Conservation (phyloP, 148 eudicot genomes). For the Pouteria glomerata region DNA sequence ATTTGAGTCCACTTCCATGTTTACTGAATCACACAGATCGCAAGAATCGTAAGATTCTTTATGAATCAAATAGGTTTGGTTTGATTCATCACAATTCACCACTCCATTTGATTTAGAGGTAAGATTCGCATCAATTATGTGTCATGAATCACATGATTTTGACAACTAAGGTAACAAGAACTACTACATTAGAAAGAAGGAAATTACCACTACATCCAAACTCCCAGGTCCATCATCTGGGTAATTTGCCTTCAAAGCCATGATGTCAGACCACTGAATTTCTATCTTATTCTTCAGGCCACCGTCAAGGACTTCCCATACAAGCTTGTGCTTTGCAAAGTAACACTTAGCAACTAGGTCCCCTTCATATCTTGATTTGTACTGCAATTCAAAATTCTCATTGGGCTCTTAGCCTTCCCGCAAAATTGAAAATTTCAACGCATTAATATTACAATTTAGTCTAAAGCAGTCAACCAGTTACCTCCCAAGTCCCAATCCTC, state of each 20-base stretch:
- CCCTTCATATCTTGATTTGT: slow-evolving; percentile 85
- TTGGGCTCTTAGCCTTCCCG: not conserved
- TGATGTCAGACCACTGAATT: slow-evolving; percentile 96
- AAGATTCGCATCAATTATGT: no score
- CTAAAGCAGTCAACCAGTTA: slow-evolving; percentile 11
- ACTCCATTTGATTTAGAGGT: no score
- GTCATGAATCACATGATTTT: no score
- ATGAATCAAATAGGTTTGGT: no score
- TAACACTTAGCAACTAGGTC: slow-evolving; percentile 95
- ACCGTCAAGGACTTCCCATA: slow-evolving; percentile 97
- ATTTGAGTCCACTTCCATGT: no score
- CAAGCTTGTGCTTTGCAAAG: slow-evolving; percentile 98
- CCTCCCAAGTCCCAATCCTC: slow-evolving; percentile 93
- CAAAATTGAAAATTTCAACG: not conserved
- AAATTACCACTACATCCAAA: slow-evolving; percentile 79
- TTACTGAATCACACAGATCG: no score
- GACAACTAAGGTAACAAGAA: not conserved
- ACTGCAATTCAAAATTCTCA: slow-evolving; percentile 40
- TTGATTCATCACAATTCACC: no score
- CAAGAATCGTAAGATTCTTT: no score
- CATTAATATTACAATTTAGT: not conserved
- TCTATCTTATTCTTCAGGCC: slow-evolving; percentile 96
- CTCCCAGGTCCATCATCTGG: slow-evolving; percentile 89
- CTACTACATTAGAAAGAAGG: not conserved
- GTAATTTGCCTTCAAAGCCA: slow-evolving; percentile 78